Evolutionary conservation across 73 alveolate species (phyloP), one percentile per base, ranked within the genome.

Genomic region (Breviolum minutum): DNA sequence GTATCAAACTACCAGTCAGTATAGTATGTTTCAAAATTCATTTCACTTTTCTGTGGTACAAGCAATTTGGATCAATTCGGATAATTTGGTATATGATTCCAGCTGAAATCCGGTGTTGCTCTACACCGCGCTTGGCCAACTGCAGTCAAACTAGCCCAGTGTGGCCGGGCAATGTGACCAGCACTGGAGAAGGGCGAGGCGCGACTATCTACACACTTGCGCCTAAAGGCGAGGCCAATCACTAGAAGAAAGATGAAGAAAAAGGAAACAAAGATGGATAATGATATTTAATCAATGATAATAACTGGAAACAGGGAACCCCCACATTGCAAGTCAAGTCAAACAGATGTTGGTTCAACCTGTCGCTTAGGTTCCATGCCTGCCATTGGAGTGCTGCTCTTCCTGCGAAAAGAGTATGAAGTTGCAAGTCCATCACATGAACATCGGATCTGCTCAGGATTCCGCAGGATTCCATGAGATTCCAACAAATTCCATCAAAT

Each of bases 181-280:
- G 97, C 97, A 29, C 97, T 91, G 17, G 97, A 91, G 97, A 91
- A 91, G 64, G 97, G 97, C 29, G 97, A 91, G 48, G 97, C 97
- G 7, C 97, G 97, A 22, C 97, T 91, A 69, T 91, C 97, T 8
- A 91, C 97, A n/a, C 97, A 91, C n/a, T 91, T 91, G 68, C 73
- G 69, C 97, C 97, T 91, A 19, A 22, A 40, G 54, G 54, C 54
- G n/a, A n/a, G n/a, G n/a, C n/a, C n/a, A n/a, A n/a, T n/a, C n/a
- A n/a, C n/a, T n/a, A n/a, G n/a, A n/a, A n/a, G n/a, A n/a, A n/a
- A n/a, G n/a, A n/a, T n/a, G n/a, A n/a, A n/a, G n/a, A n/a, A 40
- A 40, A 3, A 40, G 54, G 54, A 40, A 40, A 40, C 54, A 3
- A 40, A 40, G 54, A 40, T 40, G 54, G 54, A 40, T n/a, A n/a